Evolutionary conservation across 345 rosid species (phyloP), one percentile per base, ranked within the genome.

Genomic region (Salix suchowensis): DNA sequence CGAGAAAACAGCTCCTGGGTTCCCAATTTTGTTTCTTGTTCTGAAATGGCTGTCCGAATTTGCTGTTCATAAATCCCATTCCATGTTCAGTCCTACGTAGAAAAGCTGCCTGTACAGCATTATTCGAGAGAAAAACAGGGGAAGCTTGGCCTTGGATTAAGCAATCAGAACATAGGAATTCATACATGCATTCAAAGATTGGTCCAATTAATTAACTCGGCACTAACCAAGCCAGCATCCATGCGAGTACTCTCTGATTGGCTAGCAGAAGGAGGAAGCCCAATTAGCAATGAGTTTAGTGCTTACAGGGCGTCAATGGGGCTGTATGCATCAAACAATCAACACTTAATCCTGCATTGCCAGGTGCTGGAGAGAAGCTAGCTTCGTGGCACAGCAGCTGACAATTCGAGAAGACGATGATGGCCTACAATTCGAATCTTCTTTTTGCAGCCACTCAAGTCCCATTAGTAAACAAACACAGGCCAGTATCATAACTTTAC

Each of bases 221-320:
- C 81, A 80, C 78, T 74, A 74, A 54, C 62, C 55, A 71, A 74
- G 85, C 74, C 78, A 84, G 82, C 44, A 37, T 75, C 81, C 85
- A 85, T 78, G 84, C 82, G 68, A 74, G 23, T 9, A 40, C 24
- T 58, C 23, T 26, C 28, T 21, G 23, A 82, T 80, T 83, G 84
- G 89, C 58, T 48, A 58, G 46, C 68, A 5, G 34, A 73, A 67
- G 60, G 67, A 80, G 7, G 48, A 70, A 64, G 60, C 64, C 80
- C 85, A 54, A 81, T 87, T 67, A 70, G 80, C 73, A 64, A 66
- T 24, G 67, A 67, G 50, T 44, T 79, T 77, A 79, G 89, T 87
- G 89, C 87, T 75, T 68, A 30, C 48, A 78, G 66, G 80, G 65
- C 81, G 84, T 77, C 79, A 81, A 65, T 28, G 36, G 42, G 67